Evolutionary conservation across 306 rosid species (phyloP), one percentile per base, ranked within the genome.

Genomic region (Citrullus amarus): DNA sequence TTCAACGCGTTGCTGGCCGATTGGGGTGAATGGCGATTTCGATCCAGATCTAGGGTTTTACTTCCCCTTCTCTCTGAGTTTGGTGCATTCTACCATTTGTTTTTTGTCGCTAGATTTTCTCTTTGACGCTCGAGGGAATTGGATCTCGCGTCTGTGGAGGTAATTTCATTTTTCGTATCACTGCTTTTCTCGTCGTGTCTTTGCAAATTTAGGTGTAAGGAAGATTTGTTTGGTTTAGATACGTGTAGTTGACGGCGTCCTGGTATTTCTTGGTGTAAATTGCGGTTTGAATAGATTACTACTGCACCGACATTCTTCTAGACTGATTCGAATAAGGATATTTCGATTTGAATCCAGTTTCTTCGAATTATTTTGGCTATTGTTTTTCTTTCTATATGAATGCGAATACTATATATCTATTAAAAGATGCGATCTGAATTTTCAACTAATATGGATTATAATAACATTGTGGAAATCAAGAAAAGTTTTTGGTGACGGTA

Each of bases 91-190:
- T 73, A 61, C 69, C 56, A 12, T 34, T 53, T 62, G 1, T 16
- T 30, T 17, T 30, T 36, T 62, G 28, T 16, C 22, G 36, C 39
- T 32, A 5, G 30, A 72, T 17, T 32, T 82, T 62, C 34, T 46
- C 30, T 70, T 61, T 39, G 67, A 74, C 77, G 80, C 80, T 75
- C 58, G 73, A 75, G 87, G 80, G 81, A 77, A 80, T 57, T 59
- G 82, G 88, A 90, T 86, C 90, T 88, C 84, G 80, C 83, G 44
- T 60, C 69, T 32, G 55, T 68, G 73, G 76, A 82, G 89, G 89
- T 84, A 84, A 80, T 78, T 76, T 61, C 15, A 3, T 14, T 18
- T 30, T 68, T 46, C 58, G 25, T 69, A 17, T n/a, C 9, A 18
- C 65, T 4, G 63, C 1, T 6, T 30, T 59, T 65, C 44, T 60